Base-by-base conservation (phyloP, 805 yeast species). In the Limtongia smithiae region DNA sequence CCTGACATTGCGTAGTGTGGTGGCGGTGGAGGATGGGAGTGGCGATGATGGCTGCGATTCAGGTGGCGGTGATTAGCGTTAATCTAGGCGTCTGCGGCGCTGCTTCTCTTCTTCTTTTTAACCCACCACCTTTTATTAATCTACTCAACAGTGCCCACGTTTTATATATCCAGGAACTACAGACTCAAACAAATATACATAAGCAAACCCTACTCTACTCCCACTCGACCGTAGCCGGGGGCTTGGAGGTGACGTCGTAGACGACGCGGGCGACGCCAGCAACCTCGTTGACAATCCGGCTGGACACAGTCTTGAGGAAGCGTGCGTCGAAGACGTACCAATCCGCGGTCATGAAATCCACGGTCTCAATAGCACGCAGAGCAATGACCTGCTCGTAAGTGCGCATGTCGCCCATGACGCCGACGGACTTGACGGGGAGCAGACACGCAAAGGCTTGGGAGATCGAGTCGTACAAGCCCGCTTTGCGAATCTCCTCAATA, bases 191-290 rank as follows among this genome's bases (percentile, higher is more conserved):
- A 31, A 31, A 12, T 12, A 31, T 8, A 31, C 17, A 15, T 8
- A 12, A 12, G 17, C 7, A 36, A 30, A 40, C 12, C 7, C 25
- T 21, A 31, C 14, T 11, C 37, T 83, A 91, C 75, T 93, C 98
- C 98, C 97, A 93, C 71, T 93, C 99, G 61, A 93, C 98, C 54
- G 99, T 93, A 54, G 99, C 98, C 55, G 99, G 99, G 50, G 99
- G 99, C 75, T 93, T 93, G 54, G 97, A 89, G 54, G 98, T 93
- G 69, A 93, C 90, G 71, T 93, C 99, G 71, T 93, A 93, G 48
- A 96, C 93, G 56, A 93, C 99, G 73, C 99, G 85, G 49, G 98
- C 97, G 65, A 93, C 98, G 68, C 99, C 99, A 61, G 85, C 87
- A 55, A 93, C 99, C 76, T 93, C 99, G 71, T 93, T 93, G 63